Evolutionary conservation across 805 yeast genomes (phyloP), one percentile per base, ranked within the genome.

Genomic region (Zygoascus flipseniorum): DNA sequence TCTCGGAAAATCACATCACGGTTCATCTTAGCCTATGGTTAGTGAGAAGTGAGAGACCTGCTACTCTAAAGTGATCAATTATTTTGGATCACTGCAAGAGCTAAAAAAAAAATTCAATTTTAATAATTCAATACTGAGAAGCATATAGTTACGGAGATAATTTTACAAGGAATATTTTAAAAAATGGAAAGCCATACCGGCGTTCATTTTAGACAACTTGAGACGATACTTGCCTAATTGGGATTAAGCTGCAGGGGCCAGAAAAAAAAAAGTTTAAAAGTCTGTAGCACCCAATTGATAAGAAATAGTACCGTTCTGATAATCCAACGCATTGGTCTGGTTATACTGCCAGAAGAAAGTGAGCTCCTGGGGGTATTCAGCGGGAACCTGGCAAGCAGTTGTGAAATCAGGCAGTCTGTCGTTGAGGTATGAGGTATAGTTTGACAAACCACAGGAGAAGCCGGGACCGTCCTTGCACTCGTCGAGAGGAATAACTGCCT

Each of bases 401-500:
- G 44, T 37, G 45, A 31, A 56, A 52, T 57, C 52, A 6, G 50
- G 51, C 16, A 56, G 45, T 5, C 43, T 41, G 31, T 45, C 43
- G 18, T 52, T 20, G n/a, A 61, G 19, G 16, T 48, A 41, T 8
- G 49, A 19, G 47, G 58, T 49, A 53, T 55, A 75, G 51, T 65
- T 65, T 31, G 60, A 65, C 52, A 70, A 64, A 54, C 71, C 69
- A 63, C 82, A 73, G 41, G 76, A 69, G 62, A 72, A 77, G 1
- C 81, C 82, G 9, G 84, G 84, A 3, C 85, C 85, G 44, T 68
- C 63, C 43, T 72, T 68, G 62, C 83, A 79, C 39, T 63, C 60
- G 20, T 73, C 72, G 35, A 77, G 61, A 31, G 83, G 82, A 47
- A 76, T 67, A 23, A 80, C 82, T 1, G 81, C 81, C 56, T 79